Conservation (phyloP, 352 stramenopile species). For the Saprolegnia diclina region DNA sequence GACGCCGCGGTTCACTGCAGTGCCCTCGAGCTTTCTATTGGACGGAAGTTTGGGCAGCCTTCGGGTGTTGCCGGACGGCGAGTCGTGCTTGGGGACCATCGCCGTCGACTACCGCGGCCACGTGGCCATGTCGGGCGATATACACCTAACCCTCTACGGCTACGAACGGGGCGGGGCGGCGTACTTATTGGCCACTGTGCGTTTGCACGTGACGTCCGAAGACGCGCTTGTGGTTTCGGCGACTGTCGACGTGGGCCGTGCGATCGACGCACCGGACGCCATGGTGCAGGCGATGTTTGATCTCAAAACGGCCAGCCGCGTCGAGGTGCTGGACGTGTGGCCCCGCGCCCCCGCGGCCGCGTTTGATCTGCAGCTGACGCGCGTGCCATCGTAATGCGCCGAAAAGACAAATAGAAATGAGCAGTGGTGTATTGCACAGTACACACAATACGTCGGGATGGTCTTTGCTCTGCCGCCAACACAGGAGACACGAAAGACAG, state of each 20-base stretch:
- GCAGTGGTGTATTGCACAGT: too few relatives aligned
- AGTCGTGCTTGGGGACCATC: conserved; percentile 20
- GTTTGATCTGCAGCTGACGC: not conserved
- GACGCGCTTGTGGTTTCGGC: not conserved
- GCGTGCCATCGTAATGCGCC: too few relatives aligned
- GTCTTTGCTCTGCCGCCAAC: too few relatives aligned
- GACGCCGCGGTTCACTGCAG: conserved; percentile 10
- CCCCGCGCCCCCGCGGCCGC: too few relatives aligned
- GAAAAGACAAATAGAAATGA: too few relatives aligned
- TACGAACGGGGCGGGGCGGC: not conserved
- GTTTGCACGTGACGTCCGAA: not conserved
- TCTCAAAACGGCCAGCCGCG: not conserved
- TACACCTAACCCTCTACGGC: not conserved
- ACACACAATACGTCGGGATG: too few relatives aligned
- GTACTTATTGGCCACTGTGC: not conserved
- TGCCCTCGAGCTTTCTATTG: conserved; percentile 4
- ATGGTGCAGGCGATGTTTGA: not conserved
- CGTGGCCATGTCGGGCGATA: not conserved
- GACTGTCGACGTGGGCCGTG: not conserved
- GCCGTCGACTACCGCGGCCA: conserved; percentile 18
- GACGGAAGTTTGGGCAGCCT: conserved; percentile 5
- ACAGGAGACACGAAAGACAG: too few relatives aligned
- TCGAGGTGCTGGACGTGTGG: not conserved
- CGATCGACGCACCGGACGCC: not conserved
- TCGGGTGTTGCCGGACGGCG: conserved; percentile 12